phyloP scores from a whole-genome alignment of 2,329 filamentous ascomycete species.

The Graphium sp. region DNA sequence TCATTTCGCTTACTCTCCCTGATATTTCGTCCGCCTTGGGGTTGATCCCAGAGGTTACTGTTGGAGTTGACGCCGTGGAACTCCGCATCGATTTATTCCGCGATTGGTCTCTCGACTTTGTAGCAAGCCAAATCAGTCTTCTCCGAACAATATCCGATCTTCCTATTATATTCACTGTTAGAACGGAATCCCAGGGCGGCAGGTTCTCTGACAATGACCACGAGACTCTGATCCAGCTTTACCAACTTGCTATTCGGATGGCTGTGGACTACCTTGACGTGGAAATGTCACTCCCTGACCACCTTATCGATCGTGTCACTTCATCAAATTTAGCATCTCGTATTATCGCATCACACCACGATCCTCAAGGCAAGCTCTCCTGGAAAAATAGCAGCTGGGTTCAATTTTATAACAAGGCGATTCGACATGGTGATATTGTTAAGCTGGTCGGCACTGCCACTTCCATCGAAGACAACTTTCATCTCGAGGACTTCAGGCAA shows the following conservation, averaged over 20 bases:
- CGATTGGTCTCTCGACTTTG: slow-evolving; percentile 59
- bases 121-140: slow-evolving; percentile 66
- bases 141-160: slow-evolving; percentile 55
- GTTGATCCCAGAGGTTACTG: slow-evolving; percentile 53
- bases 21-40: slow-evolving; percentile 47
- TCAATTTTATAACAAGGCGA: slow-evolving; percentile 71
- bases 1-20: slow-evolving; percentile 78
- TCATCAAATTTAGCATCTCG: slow-evolving; percentile 54
- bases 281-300: slow-evolving; percentile 70
- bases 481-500: slow-evolving; percentile 64
- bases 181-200: slow-evolving; percentile 74
- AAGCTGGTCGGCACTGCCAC: slow-evolving; percentile 79
- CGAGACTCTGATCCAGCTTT: slow-evolving; percentile 57
- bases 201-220: slow-evolving; percentile 65
- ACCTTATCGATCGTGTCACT: slow-evolving; percentile 53
- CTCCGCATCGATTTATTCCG: slow-evolving; percentile 80
- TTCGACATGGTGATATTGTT: slow-evolving; percentile 83
- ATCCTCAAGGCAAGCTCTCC: slow-evolving; percentile 59
- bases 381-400: slow-evolving; percentile 94
- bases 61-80: slow-evolving; percentile 87
- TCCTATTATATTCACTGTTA: slow-evolving; percentile 83
- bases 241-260: slow-evolving; percentile 61
- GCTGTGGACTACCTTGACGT: slow-evolving; percentile 88
- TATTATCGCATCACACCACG: slow-evolving; percentile 92
- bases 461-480: slow-evolving; percentile 69